Evolutionary conservation across 2,329 filamentous ascomycete genomes (phyloP), one percentile per base, ranked within the genome.

Genomic region (Neopestalotiopsis rosae): DNA sequence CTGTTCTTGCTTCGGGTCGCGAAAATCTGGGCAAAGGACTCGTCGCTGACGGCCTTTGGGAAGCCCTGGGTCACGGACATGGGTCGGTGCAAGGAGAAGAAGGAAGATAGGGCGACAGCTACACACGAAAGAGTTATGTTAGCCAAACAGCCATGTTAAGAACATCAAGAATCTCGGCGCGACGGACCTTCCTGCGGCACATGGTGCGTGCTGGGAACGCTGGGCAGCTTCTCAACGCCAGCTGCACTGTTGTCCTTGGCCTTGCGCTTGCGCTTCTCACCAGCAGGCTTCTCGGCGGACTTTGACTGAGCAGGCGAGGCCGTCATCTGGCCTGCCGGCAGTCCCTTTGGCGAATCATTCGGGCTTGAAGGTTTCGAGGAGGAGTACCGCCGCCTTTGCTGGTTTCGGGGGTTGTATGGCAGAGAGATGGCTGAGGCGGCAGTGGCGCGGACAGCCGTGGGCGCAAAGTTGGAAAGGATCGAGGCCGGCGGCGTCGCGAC

Each of bases 11-110:
- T 80, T 67, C 85, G 87, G 68, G 84, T 79, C 59, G 90, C 86
- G 80, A 98, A 98, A 77, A 99, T 95, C 76, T 92, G 87, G 71
- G 93, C 91, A 80, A 98, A 98, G 64, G 91, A 87, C 77, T 93
- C 91, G 71, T 92, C 86, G 66, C 88, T 90, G 61, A 94, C 88
- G 24, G 87, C 85, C 74, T 89, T 90, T 68, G 92, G 96, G 77
- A 97, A 91, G 73, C 92, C 91, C 75, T 91, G 91, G 64, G 91
- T 94, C 73, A 98, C 90, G 67, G 94, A 97, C 77, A 99, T 95
- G 61, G 96, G 96, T 71, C 96, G 91, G 82, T 99, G 94, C 73
- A 97, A 92, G 71, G 95, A 97, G 85, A 98, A 98, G 87, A 99
- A 98, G 70, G 92, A 92, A 7, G 95, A 96, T 61, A 97, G 86